These are phyloP conservation scores for Strobilomyces dryophilus DNA, from an alignment of 768 basidiomycete genomes.

Conservation along the genomic window DNA sequence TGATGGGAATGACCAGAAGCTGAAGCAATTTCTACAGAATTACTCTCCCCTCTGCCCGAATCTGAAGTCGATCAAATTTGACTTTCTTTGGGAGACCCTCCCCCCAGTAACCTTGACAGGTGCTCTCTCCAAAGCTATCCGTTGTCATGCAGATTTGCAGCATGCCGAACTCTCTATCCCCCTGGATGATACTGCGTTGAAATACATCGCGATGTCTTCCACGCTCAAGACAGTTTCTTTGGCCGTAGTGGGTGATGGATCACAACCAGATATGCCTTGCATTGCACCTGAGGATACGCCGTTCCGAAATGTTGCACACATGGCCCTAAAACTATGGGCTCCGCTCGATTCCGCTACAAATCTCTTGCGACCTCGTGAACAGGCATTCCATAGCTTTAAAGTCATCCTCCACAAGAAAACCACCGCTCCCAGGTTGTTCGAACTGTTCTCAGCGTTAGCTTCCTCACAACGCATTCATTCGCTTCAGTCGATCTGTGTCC, in stretches of 20 bases:
- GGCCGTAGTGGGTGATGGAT: not conserved
- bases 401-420: not conserved
- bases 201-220: not conserved
- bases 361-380: not conserved
- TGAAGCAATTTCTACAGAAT: not conserved
- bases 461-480: constrained; percentile 3
- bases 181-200: not conserved
- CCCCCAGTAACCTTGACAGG: not conserved
- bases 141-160: not conserved
- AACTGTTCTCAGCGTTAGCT: not conserved
- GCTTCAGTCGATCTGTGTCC: not conserved
- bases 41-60: not conserved
- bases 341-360: not conserved
- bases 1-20: not conserved
- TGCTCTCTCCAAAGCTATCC: not conserved
- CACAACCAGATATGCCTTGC: not conserved
- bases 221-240: constrained; percentile 2
- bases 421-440: not conserved
- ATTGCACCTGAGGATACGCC: not conserved
- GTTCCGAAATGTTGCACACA: not conserved
- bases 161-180: not conserved
- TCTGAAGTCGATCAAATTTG: constrained; percentile 1
- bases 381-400: not conserved
- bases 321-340: not conserved
- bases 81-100: not conserved